Evolutionary conservation across 352 stramenopile species (phyloP).

Genomic region (Globisporangium perplexum): DNA sequence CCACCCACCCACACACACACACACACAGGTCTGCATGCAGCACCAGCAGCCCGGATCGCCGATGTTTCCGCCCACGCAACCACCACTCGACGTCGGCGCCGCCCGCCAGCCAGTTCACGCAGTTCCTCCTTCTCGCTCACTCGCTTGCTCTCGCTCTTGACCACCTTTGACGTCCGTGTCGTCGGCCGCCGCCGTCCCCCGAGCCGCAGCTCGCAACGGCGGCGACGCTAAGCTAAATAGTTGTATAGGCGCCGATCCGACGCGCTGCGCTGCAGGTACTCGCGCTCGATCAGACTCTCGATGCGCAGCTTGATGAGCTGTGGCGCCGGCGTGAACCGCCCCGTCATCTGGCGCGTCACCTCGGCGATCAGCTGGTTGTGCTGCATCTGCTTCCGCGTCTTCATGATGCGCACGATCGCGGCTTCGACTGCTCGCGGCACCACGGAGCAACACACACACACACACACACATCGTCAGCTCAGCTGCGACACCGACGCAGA

Average conservation of each 20-base stretch:
- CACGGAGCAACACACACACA: neutral
- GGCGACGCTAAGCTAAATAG: slow-evolving; percentile 93
- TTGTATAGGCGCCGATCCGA: slow-evolving; percentile 94
- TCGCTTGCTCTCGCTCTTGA: too few relatives aligned
- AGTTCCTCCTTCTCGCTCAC: neutral
- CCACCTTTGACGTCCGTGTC: too few relatives aligned
- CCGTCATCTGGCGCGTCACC: slow-evolving; percentile 79
- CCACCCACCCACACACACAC: too few relatives aligned
- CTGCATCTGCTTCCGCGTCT: slow-evolving; percentile 90
- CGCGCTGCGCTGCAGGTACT: slow-evolving; percentile 96
- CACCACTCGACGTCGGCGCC: neutral
- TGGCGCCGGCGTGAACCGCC: slow-evolving; percentile 91
- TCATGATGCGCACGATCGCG: slow-evolving; percentile 95
- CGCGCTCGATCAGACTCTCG: slow-evolving; percentile 98
- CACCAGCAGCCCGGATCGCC: too few relatives aligned
- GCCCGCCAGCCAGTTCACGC: too few relatives aligned
- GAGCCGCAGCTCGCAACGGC: too few relatives aligned
- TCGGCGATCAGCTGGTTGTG: slow-evolving; percentile 92
- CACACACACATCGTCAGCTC: neutral
- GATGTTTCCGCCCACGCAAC: too few relatives aligned
- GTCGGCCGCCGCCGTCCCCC: too few relatives aligned
- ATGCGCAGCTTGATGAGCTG: slow-evolving; percentile 98
- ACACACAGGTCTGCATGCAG: too few relatives aligned
- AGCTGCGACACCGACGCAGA: neutral
- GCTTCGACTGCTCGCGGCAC: slow-evolving; percentile 62